Evolutionary conservation across 208 protist genomes (phyloP).

Genomic region (Jaenimonas drosophilae): DNA sequence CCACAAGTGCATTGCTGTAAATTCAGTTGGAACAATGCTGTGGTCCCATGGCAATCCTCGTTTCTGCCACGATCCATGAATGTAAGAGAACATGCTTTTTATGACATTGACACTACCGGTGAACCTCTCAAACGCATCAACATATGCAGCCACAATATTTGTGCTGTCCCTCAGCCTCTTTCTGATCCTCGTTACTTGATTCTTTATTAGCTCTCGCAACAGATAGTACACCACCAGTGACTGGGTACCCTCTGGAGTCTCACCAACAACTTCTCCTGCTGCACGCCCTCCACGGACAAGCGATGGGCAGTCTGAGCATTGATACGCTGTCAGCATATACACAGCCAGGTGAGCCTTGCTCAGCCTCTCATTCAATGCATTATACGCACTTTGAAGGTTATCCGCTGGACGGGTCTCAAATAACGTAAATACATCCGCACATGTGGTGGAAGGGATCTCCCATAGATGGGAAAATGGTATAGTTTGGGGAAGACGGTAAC

Average conservation of each 20-base stretch:
- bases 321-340: constrained; percentile 40
- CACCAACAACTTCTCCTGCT: constrained; percentile 38
- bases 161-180: constrained; percentile 12
- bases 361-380: constrained; percentile 22
- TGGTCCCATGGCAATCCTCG: constrained; percentile 55
- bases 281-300: constrained; percentile 39
- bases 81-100: constrained; percentile 64
- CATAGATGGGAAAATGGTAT: constrained; percentile 5
- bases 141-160: constrained; percentile 30
- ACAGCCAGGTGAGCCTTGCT: constrained; percentile 33
- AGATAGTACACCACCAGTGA: constrained; percentile 77
- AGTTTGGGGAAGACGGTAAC: no score
- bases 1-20: constrained; percentile 51
- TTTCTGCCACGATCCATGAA: constrained; percentile 80
- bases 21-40: constrained; percentile 58
- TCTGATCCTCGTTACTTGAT: constrained; percentile 27
- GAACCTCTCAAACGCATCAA: constrained; percentile 58
- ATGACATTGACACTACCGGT: constrained; percentile 50
- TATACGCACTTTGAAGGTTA: constrained; percentile 27
- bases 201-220: constrained; percentile 59
- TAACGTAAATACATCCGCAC: constrained; percentile 4
- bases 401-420: constrained; percentile 12
- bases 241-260: constrained; percentile 54
- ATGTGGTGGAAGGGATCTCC: constrained; percentile 2
- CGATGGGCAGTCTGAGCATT: constrained; percentile 53